Percentiles rank a stretch among this genome's conserved stretches.
Evolutionary conservation across 2,329 filamentous ascomycete species (phyloP).

Genomic region (Anthostomella pinea): DNA sequence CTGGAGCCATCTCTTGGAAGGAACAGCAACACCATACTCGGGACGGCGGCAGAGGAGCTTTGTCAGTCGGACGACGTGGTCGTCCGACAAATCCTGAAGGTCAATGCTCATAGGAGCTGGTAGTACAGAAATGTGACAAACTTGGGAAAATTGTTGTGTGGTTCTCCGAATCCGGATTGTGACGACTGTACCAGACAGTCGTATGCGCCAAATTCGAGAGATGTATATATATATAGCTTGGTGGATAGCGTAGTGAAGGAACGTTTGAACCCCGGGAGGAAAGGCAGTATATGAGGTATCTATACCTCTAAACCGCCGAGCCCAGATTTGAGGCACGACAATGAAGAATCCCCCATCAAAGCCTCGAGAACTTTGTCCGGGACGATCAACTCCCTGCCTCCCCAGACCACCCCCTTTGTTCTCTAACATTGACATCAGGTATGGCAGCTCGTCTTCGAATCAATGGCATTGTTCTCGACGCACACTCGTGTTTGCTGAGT

Average conservation of each 20-base stretch:
- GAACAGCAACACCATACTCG: conserved; percentile 29
- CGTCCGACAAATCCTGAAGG: conserved; percentile 24
- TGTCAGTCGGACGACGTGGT: conserved; percentile 33
- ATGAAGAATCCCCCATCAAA: conserved; percentile 16
- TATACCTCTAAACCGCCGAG: no score
- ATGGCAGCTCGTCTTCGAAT: conserved; percentile 6
- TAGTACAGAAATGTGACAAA: neutral
- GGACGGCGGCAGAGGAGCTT: conserved; percentile 37
- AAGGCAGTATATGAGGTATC: no score
- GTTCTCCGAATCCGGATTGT: neutral
- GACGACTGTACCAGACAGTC: no score
- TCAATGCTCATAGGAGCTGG: conserved; percentile 21
- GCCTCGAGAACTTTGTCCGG: conserved; percentile 9
- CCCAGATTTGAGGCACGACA: no score
- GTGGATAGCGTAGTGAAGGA: no score
- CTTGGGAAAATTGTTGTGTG: conserved; percentile 1
- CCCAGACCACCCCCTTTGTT: conserved; percentile 12
- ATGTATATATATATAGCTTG: no score
- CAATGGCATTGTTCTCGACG: conserved; percentile 20
- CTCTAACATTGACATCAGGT: conserved; percentile 4
- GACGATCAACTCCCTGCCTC: conserved; percentile 1
- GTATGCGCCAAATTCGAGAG: no score
- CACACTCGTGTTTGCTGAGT: no score
- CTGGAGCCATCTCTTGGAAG: conserved; percentile 35
- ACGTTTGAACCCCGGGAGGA: no score